Evolutionary conservation across 1,284 basidiomycete genomes (phyloP).

Genomic region (Ceratobasidium sp.): DNA sequence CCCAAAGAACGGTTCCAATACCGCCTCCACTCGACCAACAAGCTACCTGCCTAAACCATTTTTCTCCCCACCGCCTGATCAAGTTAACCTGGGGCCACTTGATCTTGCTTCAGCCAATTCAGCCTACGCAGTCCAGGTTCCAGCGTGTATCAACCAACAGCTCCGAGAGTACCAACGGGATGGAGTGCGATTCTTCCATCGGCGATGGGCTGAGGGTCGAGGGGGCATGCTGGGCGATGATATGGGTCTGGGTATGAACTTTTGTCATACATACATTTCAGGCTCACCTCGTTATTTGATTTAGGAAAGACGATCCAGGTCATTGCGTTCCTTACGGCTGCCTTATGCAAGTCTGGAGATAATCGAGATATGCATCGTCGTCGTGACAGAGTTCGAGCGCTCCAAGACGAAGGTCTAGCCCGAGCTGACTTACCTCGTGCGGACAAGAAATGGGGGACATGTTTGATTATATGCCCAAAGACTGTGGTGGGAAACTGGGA

Average conservation of each 20-base stretch:
- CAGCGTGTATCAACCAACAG: constrained; percentile 81
- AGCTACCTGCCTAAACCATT: constrained; percentile 7
- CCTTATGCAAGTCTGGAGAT: constrained; percentile 83
- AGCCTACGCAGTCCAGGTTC: constrained; percentile 64
- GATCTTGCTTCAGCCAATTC: constrained; percentile 16
- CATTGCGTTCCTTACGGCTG: constrained; percentile 86
- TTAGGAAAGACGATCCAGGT: constrained; percentile 90
- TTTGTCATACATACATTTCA: background rate
- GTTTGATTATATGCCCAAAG: constrained; percentile 83
- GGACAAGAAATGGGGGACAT: constrained; percentile 81
- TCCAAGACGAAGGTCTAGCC: constrained; percentile 75
- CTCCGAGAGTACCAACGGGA: constrained; percentile 88
- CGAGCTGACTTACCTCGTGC: constrained; percentile 70
- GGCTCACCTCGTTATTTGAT: background rate
- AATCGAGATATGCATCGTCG: constrained; percentile 74
- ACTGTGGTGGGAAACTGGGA: constrained; percentile 87
- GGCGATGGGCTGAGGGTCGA: constrained; percentile 70
- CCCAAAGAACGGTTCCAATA: constrained; percentile 54
- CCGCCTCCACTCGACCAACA: constrained; percentile 64
- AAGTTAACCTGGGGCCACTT: constrained; percentile 16
- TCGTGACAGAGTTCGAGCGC: constrained; percentile 69
- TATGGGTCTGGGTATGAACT: constrained; percentile 81
- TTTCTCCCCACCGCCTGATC: constrained; percentile 16
- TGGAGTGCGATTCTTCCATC: constrained; percentile 82
- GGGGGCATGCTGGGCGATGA: constrained; percentile 83